phyloP scores from a whole-genome alignment of 148 eudicot genomes.

The Amaranthus hypochondriacus region DNA sequence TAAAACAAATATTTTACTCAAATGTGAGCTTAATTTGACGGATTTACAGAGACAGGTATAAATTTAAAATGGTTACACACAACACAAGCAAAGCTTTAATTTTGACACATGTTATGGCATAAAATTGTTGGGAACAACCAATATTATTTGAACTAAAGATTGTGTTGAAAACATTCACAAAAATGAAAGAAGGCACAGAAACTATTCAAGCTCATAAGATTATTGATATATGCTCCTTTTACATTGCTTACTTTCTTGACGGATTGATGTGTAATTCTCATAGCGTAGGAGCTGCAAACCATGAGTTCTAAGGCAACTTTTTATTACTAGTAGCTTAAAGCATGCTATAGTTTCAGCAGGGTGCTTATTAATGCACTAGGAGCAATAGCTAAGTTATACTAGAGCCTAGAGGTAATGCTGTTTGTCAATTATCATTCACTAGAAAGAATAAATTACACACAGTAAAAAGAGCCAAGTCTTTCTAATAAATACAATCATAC shows the following conservation, averaged over 20 bases:
- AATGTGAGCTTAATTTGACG: not conserved
- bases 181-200: not conserved
- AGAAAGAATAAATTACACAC: too few relatives aligned
- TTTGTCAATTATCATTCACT: too few relatives aligned
- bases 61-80: not conserved
- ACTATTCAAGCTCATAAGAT: not conserved
- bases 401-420: too few relatives aligned
- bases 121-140: not conserved
- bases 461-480: too few relatives aligned
- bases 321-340: not conserved
- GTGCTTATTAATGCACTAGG: too few relatives aligned
- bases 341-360: too few relatives aligned
- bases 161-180: not conserved
- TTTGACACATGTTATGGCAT: not conserved
- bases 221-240: not conserved
- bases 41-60: not conserved
- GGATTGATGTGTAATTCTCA: not conserved
- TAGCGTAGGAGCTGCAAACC: not conserved
- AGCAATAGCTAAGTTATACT: too few relatives aligned
- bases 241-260: not conserved
- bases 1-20: not conserved
- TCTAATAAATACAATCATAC: too few relatives aligned
- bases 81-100: not conserved
- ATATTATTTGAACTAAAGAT: not conserved
- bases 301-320: not conserved